Base-by-base conservation (phyloP, 2,329 filamentous ascomycete species). In the Penicillium hesseltinei region DNA sequence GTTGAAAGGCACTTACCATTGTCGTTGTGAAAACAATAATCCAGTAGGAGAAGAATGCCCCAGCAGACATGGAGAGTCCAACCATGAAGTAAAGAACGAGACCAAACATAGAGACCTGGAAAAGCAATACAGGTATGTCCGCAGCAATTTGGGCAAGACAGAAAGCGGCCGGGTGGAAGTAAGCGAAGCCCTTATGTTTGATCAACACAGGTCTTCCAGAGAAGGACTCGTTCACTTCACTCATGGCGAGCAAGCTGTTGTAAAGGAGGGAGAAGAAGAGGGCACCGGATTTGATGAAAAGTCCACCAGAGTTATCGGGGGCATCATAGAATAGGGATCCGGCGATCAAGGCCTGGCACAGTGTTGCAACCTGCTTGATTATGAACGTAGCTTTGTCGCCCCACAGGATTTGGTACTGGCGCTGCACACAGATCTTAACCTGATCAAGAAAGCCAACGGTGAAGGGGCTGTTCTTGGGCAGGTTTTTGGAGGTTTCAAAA, bases 271-370 rank as follows among this genome's bases (percentile, higher is more conserved):
- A 77, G 50, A 89, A 82, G 77, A 89, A 90, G 5, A 87, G 73
- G 0, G 85, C 81, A 51, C 87, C 88, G 0, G 81, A 80, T 64
- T 88, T 88, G 63, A 83, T 68, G 69, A 89, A 89, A 0, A 90
- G 72, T 9, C 87, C 87, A 1, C 73, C 77, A 0, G 84, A 83
- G 49, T 81, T 84, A 25, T 74, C 58, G 0, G 85, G 81, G 0
- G 86, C 82, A 54, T 86, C 80, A 72, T 89, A 90, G 72, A 90
- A 90, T 4, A 89, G 77, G 0, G 86, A 88, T 7, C 86, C 87
- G 2, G 81, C 78, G 56, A 89, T 82, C 5, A 90, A 71, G 0
- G 86, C 85, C 64, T 88, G 84, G 0, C 79, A 64, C 8, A 88
- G 66, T 1, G 82, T 85, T 0, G 81, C 80, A 5, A 78, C 71